A percentile compares a stretch with the other conserved stretches of the same genome.
Conservation (phyloP, 1,139 yeast species). For the Wickerhamiella infanticola region DNA sequence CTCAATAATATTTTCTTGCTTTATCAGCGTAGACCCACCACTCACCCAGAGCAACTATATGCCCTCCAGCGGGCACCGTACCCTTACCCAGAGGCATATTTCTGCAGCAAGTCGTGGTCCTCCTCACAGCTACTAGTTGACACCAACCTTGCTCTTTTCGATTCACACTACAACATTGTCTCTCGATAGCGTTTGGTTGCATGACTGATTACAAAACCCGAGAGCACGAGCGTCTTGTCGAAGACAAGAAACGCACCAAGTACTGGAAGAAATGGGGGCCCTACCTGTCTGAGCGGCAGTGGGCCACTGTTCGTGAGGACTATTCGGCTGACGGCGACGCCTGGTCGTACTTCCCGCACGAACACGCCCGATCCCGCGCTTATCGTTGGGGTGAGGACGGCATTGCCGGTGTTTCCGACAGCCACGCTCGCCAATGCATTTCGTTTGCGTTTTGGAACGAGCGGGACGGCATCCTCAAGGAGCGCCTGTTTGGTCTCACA, state of each 20-base stretch:
- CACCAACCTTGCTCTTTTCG: background rate
- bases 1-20: no score
- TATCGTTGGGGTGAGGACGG: slow-evolving; percentile 98
- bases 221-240: slow-evolving; percentile 55
- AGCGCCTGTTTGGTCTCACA: slow-evolving; percentile 75
- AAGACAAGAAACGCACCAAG: slow-evolving; percentile 37
- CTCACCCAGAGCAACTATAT: no score
- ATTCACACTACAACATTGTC: background rate
- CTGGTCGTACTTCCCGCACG: slow-evolving; percentile 84
- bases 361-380: slow-evolving; percentile 66
- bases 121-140: background rate
- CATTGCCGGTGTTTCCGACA: slow-evolving; percentile 78
- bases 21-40: no score
- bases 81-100: no score
- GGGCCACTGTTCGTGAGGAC: slow-evolving; percentile 94
- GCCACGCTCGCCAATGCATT: slow-evolving; percentile 63
- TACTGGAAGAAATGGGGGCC: slow-evolving; percentile 92
- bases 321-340: slow-evolving; percentile 78
- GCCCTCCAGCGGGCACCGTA: no score
- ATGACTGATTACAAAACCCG: slow-evolving; percentile 23
- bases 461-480: slow-evolving; percentile 72
- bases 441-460: slow-evolving; percentile 88
- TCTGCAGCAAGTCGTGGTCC: background rate
- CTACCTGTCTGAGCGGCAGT: slow-evolving; percentile 75
- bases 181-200: slow-evolving; percentile 2